Evolutionary conservation across 352 stramenopile species (phyloP).

Genomic region (Globisporangium nodosum): DNA sequence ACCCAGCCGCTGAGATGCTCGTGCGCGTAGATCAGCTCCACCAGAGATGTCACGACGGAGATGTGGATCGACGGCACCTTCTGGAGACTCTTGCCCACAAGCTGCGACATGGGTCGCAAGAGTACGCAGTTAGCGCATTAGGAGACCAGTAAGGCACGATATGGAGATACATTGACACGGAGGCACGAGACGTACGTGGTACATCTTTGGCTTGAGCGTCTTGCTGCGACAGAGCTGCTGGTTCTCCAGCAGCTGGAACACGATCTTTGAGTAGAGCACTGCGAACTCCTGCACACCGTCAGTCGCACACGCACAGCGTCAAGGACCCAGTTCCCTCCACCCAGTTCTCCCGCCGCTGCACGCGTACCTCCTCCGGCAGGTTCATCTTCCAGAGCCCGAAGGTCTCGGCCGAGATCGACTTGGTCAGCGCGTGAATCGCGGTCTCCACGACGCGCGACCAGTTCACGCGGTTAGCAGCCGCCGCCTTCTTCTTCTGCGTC

Average conservation of each 20-base stretch:
- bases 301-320: neutral
- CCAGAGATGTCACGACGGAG: constrained; percentile 60
- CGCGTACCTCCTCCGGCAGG: constrained; percentile 57
- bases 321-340: no score
- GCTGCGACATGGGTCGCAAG: constrained; percentile 16
- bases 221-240: constrained; percentile 55
- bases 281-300: constrained; percentile 47
- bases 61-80: constrained; percentile 65
- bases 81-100: constrained; percentile 51
- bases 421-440: constrained; percentile 47
- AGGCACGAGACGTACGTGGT: constrained; percentile 32
- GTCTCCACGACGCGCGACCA: constrained; percentile 66
- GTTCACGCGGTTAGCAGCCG: constrained; percentile 36
- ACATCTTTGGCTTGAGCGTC: constrained; percentile 55
- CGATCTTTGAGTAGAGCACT: constrained; percentile 63
- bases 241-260: constrained; percentile 65
- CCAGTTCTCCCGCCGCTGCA: no score
- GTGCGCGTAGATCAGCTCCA: constrained; percentile 70
- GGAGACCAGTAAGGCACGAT: neutral
- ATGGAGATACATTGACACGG: no score
- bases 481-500: constrained; percentile 26
- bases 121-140: neutral
- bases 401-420: constrained; percentile 53
- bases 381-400: constrained; percentile 81
- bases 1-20: constrained; percentile 57